phyloP scores from a whole-genome alignment of 23 red algal genomes.

The Gracilaria gracilis region DNA sequence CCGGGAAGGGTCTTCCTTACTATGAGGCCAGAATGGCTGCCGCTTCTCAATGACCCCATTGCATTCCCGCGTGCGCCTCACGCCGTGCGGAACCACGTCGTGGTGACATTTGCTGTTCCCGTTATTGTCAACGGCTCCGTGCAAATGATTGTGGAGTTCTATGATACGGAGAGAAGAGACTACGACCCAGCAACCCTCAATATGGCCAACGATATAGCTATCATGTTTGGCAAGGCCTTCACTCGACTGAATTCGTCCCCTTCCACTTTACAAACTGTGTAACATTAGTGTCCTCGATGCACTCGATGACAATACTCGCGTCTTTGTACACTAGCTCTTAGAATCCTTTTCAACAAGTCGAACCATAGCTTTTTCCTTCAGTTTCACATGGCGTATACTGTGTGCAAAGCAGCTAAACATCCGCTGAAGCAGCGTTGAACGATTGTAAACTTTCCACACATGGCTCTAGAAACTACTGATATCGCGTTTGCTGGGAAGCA shows the following conservation, averaged over 20 bases:
- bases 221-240: constrained; percentile 34
- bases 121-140: constrained; percentile 71
- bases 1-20: constrained; percentile 73
- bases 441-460: no score
- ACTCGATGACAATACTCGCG: no score
- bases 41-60: constrained; percentile 53
- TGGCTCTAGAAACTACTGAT: no score
- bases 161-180: constrained; percentile 49
- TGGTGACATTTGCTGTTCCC: constrained; percentile 71
- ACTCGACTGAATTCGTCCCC: neutral
- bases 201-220: constrained; percentile 21
- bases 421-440: no score
- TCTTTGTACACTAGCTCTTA: no score
- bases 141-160: constrained; percentile 69
- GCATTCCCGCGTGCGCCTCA: constrained; percentile 69
- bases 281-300: neutral
- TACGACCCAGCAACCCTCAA: constrained; percentile 44
- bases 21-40: constrained; percentile 70
- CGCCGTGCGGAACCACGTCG: constrained; percentile 37
- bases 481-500: no score
- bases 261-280: neutral
- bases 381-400: neutral
- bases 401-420: no score
- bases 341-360: neutral
- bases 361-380: neutral